Evolutionary conservation across 2,329 filamentous ascomycete genomes (phyloP), one percentile per base, ranked within the genome.

Genomic region (Colletotrichum siamense): DNA sequence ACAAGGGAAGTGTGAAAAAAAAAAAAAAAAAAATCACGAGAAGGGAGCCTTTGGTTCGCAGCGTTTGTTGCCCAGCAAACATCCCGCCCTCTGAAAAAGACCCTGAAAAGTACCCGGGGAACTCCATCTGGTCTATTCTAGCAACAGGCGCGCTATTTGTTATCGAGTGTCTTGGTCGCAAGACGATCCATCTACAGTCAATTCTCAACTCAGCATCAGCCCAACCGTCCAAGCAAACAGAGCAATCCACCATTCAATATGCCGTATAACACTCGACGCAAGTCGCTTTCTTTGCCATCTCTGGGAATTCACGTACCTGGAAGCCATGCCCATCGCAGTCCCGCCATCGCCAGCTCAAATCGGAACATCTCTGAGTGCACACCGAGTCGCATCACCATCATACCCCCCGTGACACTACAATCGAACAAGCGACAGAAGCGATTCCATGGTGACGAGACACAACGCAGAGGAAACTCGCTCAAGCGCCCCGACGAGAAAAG

Each of bases 211-310:
- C 61, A 36, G 16, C 49, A 62, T 62, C 44, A 63, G 18, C 34
- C 59, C 26, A 12, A 62, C 30, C 28, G 28, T 12, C 30, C 59
- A 8, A 34, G 28, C 30, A 22, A 13, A n/a, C 22, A 63, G 15
- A 59, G 55, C 55, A 34, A 63, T 63, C 59, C 59, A 34, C 6
- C 18, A 30, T 63, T 63, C 34, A 61, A n/a, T 8, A 98, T 98
- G 95, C 94, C 94, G 83, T 98, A 98, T 90, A 98, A 98, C 87
- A 99, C 96, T 80, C 95, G 96, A 87, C 94, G 96, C 86, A 99
- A 99, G 89, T 98, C 96, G 83, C 89, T 99, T 80, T 98, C 96
- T 78, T 90, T 99, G 82, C 95, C 95, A 77, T 98, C 96, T 80
- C 91, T 99, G 82, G 97, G 97, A 84, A 98, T 99, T 81, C 95